Evolutionary conservation across 495 filamentous ascomycete species (phyloP).

Genomic region (Aspergillus hancockii): DNA sequence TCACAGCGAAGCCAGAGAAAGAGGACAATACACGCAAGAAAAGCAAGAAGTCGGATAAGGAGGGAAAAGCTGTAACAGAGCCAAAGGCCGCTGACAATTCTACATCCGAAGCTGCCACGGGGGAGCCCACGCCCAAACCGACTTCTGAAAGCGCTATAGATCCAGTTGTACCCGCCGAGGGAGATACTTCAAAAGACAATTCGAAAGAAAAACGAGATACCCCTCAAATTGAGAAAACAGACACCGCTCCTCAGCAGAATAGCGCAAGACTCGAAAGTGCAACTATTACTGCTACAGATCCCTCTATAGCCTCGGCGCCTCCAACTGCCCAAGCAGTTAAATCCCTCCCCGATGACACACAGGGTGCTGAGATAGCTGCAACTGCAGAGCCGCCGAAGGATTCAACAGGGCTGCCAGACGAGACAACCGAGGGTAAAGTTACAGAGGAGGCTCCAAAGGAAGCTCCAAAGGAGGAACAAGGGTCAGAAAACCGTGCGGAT

Average conservation of each 20-base stretch:
- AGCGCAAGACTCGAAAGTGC: conserved; percentile 2
- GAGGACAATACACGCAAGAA: conserved; percentile 35
- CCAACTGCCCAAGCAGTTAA: conserved; percentile 19
- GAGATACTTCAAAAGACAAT: conserved; percentile 10
- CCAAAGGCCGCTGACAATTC: conserved; percentile 22
- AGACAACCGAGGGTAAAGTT: neutral
- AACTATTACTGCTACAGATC: neutral
- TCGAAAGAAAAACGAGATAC: conserved; percentile 14
- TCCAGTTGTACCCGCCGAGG: conserved; percentile 10
- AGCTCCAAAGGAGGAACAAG: neutral
- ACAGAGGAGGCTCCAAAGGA: conserved; percentile 8
- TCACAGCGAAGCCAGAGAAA: conserved; percentile 49
- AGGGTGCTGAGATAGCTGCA: conserved; percentile 35
- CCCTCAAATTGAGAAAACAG: conserved; percentile 4
- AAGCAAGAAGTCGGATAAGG: conserved; percentile 39
- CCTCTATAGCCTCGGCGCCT: conserved; percentile 1
- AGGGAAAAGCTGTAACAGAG: conserved; percentile 29
- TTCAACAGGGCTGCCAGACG: neutral
- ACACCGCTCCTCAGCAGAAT: neutral
- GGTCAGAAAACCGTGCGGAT: neutral
- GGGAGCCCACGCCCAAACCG: conserved; percentile 9
- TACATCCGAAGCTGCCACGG: conserved; percentile 17
- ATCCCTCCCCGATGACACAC: conserved; percentile 30
- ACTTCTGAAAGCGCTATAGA: conserved; percentile 5
- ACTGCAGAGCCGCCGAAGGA: conserved; percentile 5